Evolutionary conservation across 164 flowering plant genomes (phyloP), one percentile per base, ranked within the genome.

Genomic region (Warburgia ugandensis): DNA sequence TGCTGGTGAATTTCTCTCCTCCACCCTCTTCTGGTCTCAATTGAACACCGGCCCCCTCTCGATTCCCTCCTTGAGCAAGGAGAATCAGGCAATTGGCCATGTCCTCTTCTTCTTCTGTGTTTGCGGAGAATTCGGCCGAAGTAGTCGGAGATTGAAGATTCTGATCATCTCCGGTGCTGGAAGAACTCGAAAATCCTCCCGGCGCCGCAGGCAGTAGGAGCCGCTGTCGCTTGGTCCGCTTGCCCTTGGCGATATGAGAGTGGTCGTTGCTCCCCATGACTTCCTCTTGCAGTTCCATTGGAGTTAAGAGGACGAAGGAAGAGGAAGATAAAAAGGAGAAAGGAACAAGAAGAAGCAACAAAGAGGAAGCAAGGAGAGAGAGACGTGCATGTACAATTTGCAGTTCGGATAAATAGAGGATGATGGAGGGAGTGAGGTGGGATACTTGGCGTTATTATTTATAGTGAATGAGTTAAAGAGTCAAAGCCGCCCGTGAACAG

Each of bases 11-110:
- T 54, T 43, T 57, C 30, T 36, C 52, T 0, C 1, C 55, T 16
- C 30, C 53, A 5, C 40, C 33, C 45, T 39, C 52, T 14, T 46
- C 61, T 17, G 16, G 20, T 21, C 11, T 36, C 4, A n/a, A 0
- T 43, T 31, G 32, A 5, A 31, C n/a, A 14, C 40, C 2, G 40
- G 36, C 4, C 42, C 49, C 29, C 20, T 31, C 14, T n/a, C 29
- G 48, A 16, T 19, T 13, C 5, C 16, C 10, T 1, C 74, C 70
- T 45, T 67, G 72, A 13, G 86, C 86, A 8, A 80, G 51, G 17
- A 80, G 71, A 56, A 80, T 80, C 9, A 80, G 48, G 32, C 81
- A 78, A 47, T 74, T 73, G 3, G 86, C 86, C 77, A 76, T 66
- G 70, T 78, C 83, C 30, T 70, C 73, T 19, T 74, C 77, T 38